Conservation (phyloP, 1,284 basidiomycete species). For the Singerocomus inundabilis region DNA sequence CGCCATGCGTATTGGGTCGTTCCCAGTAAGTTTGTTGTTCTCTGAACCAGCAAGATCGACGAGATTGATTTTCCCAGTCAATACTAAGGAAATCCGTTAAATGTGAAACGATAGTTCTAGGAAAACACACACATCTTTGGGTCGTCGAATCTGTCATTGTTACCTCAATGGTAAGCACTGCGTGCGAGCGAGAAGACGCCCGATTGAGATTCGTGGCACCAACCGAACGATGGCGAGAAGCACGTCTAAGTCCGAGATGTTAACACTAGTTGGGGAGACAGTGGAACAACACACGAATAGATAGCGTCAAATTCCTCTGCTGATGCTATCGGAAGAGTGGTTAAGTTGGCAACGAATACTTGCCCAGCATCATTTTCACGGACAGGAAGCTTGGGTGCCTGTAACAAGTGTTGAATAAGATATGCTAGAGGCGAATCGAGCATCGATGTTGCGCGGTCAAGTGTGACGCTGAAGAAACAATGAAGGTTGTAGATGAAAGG, state of each 20-base stretch:
- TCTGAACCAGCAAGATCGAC: slow-evolving; percentile 87
- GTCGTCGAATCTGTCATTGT: slow-evolving; percentile 46
- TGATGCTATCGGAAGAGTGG: slow-evolving; percentile 47
- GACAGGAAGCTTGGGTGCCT: slow-evolving; percentile 80
- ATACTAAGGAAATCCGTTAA: slow-evolving; percentile 35
- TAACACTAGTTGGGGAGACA: not conserved
- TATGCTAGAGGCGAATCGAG: not conserved
- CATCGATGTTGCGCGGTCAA: not conserved
- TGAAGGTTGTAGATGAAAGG: not conserved
- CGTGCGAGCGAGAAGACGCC: slow-evolving; percentile 80
- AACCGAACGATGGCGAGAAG: slow-evolving; percentile 73
- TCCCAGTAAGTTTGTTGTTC: slow-evolving; percentile 86
- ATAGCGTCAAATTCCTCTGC: slow-evolving; percentile 61
- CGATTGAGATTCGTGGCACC: slow-evolving; percentile 81
- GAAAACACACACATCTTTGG: slow-evolving; percentile 45
- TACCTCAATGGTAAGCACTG: slow-evolving; percentile 71
- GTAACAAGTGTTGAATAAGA: slow-evolving; percentile 1
- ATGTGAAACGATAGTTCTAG: not conserved
- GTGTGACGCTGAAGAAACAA: not conserved
- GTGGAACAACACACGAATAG: slow-evolving; percentile 53
- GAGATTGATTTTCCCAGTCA: slow-evolving; percentile 76
- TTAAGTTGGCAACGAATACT: slow-evolving; percentile 78
- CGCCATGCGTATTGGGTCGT: slow-evolving; percentile 75
- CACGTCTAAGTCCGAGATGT: slow-evolving; percentile 42
- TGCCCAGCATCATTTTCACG: slow-evolving; percentile 70